Conservation (phyloP, 441 rosid species). For the Eruca vesicaria region DNA sequence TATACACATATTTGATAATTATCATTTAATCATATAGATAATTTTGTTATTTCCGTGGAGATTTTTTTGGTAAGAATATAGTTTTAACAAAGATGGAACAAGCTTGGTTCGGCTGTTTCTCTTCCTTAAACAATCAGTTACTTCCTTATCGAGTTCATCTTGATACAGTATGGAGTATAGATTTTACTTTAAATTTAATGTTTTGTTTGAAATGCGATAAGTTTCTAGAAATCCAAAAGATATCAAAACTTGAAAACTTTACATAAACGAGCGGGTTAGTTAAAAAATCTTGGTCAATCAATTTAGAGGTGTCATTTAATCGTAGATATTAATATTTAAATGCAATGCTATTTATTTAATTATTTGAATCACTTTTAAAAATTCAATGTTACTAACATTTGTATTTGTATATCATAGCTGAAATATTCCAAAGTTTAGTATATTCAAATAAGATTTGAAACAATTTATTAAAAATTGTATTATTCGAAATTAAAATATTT, state of each 20-base stretch:
- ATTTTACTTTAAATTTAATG: neutral
- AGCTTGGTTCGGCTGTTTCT: neutral
- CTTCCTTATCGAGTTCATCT: neutral
- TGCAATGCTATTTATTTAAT: neutral
- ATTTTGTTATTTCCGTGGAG: neutral
- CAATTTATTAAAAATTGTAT: neutral
- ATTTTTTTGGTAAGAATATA: neutral
- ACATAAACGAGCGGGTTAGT: neutral
- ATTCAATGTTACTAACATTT: too few species aligned
- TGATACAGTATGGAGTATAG: neutral
- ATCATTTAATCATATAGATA: neutral
- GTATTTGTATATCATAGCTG: neutral
- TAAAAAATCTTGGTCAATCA: neutral
- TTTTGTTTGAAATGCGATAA: neutral
- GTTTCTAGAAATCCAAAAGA: neutral
- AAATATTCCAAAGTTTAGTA: neutral
- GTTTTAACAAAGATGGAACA: slow-evolving; percentile 3
- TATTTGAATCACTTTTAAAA: neutral
- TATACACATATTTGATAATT: neutral
- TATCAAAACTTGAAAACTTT: neutral
- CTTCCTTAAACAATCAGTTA: slow-evolving; percentile 8
- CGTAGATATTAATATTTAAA: neutral
- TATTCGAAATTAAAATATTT: too few species aligned
- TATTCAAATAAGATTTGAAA: neutral
- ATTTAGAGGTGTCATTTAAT: neutral